These are phyloP conservation scores for Rubia yunnanensis DNA, from an alignment of 257 asterid species.

Conservation along the genomic window DNA sequence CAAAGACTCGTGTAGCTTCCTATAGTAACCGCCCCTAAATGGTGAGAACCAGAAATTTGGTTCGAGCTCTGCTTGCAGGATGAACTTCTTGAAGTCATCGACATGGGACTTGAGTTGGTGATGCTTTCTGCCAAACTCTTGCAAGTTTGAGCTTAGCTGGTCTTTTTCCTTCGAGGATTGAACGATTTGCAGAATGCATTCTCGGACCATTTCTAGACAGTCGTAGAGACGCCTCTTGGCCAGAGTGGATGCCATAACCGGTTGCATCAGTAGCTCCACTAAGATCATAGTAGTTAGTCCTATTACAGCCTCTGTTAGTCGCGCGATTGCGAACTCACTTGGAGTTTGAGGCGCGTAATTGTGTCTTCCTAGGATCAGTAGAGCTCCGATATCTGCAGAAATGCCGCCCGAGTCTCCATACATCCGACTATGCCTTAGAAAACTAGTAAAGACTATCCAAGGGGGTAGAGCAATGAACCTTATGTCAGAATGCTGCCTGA, in stretches of 20 bases:
- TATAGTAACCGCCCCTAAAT: constrained; percentile 35
- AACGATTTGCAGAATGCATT: constrained; percentile 28
- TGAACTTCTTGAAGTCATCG: constrained; percentile 25
- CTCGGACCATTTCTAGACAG: constrained; percentile 26
- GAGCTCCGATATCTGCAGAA: constrained; percentile 60
- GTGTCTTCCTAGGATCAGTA: constrained; percentile 55
- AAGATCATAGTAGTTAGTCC: constrained; percentile 39
- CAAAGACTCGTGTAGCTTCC: constrained; percentile 31
- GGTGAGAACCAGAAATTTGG: constrained; percentile 64
- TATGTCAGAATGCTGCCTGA: constrained; percentile 22
- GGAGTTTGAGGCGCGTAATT: constrained; percentile 41
- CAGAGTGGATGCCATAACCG: constrained; percentile 49
- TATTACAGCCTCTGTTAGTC: constrained; percentile 46
- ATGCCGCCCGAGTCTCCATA: constrained; percentile 56
- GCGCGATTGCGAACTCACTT: constrained; percentile 44
- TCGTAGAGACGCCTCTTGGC: constrained; percentile 31
- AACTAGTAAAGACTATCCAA: constrained; percentile 52
- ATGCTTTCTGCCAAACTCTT: constrained; percentile 24
- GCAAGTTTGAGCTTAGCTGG: neutral
- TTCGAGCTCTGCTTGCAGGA: constrained; percentile 45
- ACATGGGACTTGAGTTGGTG: constrained; percentile 22
- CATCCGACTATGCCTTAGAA: constrained; percentile 49
- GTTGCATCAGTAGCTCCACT: constrained; percentile 53
- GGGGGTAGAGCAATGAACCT: constrained; percentile 54
- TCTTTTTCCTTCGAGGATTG: neutral